These are phyloP conservation scores for Dendrocalamus sinicus DNA, from an alignment of 176 grass and related monocot genomes.

Conservation along the genomic window DNA sequence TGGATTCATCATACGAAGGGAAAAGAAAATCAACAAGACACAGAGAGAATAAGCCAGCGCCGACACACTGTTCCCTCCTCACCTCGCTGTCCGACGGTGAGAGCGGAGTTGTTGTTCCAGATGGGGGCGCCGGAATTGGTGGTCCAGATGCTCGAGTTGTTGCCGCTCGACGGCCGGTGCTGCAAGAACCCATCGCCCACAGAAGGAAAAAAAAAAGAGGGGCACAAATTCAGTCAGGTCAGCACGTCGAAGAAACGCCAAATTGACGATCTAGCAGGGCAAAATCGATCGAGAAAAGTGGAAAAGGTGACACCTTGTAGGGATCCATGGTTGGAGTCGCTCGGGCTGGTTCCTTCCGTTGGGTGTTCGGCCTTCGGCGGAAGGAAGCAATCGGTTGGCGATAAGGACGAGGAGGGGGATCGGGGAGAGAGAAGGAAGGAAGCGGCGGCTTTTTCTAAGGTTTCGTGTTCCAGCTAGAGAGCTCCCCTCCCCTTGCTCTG, in stretches of 20 bases:
- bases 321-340: constrained; percentile 66
- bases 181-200: neutral
- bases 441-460: neutral
- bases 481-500: too few species aligned
- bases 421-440: neutral
- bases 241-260: neutral
- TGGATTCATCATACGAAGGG: neutral
- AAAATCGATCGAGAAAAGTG: constrained; percentile 2
- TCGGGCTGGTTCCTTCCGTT: neutral
- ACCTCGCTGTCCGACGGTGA: constrained; percentile 80
- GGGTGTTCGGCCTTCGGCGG: neutral
- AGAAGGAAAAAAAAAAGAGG: neutral
- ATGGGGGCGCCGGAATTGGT: constrained; percentile 79
- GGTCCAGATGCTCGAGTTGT: constrained; percentile 68
- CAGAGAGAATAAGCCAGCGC: neutral
- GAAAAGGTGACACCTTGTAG: constrained; percentile 59
- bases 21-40: neutral
- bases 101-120: constrained; percentile 83
- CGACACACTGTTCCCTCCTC: neutral
- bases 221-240: neutral
- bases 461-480: too few species aligned
- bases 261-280: constrained; percentile 7
- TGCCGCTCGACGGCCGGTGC: constrained; percentile 63
- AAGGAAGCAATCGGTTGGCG: constrained; percentile 1
- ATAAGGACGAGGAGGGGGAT: constrained; percentile 33